Base-by-base conservation (phyloP, 805 yeast species). In the Ogataea parapolymorpha region DNA sequence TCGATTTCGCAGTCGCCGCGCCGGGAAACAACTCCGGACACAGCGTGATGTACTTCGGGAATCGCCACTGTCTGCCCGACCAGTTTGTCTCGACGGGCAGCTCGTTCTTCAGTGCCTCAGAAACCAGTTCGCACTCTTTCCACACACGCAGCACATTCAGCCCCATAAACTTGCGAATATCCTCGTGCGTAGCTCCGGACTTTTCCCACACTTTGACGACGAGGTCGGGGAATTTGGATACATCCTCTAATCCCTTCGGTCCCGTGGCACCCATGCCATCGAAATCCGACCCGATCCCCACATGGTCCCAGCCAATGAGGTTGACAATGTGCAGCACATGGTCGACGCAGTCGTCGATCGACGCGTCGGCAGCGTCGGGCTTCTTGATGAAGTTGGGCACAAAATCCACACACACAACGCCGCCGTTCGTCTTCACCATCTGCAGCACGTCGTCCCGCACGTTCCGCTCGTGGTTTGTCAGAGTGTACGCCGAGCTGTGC, bases 191-290 rank as follows among this genome's bases (percentile, higher is more conserved):
- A 2, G 77, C 76, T 9, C 63, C 64, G 3, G 53, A 37, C 7
- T 42, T 46, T 32, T 51, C 52, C 53, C 57, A 53, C 23, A 50
- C 57, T 44, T 61, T 63, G 36, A 72, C 52, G 68, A 55, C 75
- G 35, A 75, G 57, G 31, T 72, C 77, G 0, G 79, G 79, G 46
- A 72, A 74, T 50, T 74, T 74, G n/a, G 77, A 71, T 1, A 73
- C 79, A 49, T 74, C 79, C 48, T 74, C 79, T 20, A 75, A 54
- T 0, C 77, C 79, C 10, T 42, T 51, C 2, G 79, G 79, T 4
- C 71, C 75, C 5, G 51, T 51, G 4, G 70, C 27, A 3, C 39
- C 43, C 38, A 73, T 74, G n/a, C 79, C 79, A 50, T 75, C 79
- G 48, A 73, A 74, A 53, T 74, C 80, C 2, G 73, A 66, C 0